A percentile compares a stretch with the other conserved stretches of the same genome.
These are phyloP conservation scores for Eragrostis curvula DNA, from an alignment of 176 grass and related monocot genomes.

Conservation along the genomic window DNA sequence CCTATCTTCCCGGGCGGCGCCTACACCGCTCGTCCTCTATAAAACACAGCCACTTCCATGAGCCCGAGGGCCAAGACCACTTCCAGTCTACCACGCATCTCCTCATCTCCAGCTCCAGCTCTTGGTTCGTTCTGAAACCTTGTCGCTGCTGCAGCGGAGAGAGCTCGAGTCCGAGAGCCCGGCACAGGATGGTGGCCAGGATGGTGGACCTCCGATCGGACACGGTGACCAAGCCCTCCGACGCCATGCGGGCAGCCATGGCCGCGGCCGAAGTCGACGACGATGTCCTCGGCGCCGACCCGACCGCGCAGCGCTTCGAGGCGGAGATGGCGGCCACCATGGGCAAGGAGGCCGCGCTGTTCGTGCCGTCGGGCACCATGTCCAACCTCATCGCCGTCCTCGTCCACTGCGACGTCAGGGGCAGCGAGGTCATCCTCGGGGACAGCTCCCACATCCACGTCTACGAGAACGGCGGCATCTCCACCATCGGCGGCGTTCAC, in stretches of 20 bases:
- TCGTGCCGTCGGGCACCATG: slow-evolving; percentile 98
- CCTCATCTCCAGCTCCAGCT: too few relatives aligned
- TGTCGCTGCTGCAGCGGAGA: neutral
- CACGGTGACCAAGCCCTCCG: slow-evolving; percentile 87
- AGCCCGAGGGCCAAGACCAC: too few relatives aligned
- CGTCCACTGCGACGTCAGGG: slow-evolving; percentile 78
- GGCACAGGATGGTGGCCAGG: slow-evolving; percentile 56
- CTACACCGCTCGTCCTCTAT: too few relatives aligned
- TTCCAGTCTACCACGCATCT: too few relatives aligned
- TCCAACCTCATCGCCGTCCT: slow-evolving; percentile 89
- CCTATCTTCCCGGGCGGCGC: too few relatives aligned
- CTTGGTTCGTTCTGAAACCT: neutral
- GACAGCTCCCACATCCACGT: slow-evolving; percentile 88
- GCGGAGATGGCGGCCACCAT: slow-evolving; percentile 65
- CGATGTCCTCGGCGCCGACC: slow-evolving; percentile 79
- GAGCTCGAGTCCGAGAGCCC: too few relatives aligned
- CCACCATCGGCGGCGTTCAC: slow-evolving; percentile 87
- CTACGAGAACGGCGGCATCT: slow-evolving; percentile 92
- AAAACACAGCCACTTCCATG: too few relatives aligned
- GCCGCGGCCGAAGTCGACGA: slow-evolving; percentile 89
- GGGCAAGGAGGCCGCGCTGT: slow-evolving; percentile 89
- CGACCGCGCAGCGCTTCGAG: slow-evolving; percentile 72
- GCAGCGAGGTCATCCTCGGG: slow-evolving; percentile 92
- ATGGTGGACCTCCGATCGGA: slow-evolving; percentile 90
- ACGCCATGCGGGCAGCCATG: slow-evolving; percentile 89